These are phyloP conservation scores for Starmera amethionina DNA, from an alignment of 805 yeast genomes.

Conservation along the genomic window DNA sequence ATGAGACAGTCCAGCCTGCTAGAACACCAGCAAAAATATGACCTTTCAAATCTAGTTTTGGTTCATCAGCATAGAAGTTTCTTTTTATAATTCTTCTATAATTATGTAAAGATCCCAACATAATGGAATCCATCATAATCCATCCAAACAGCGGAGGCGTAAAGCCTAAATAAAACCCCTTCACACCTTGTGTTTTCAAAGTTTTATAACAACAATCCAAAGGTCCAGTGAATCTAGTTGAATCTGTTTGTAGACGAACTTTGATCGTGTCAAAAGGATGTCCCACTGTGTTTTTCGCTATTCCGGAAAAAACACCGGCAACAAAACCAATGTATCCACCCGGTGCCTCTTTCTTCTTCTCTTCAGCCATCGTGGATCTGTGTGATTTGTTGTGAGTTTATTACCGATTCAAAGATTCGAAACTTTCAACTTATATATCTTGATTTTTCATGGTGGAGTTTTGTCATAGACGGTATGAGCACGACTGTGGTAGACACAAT, in stretches of 20 bases:
- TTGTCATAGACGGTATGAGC: too few species aligned
- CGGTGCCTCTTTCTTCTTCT: slow-evolving; percentile 4
- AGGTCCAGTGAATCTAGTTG: slow-evolving; percentile 70
- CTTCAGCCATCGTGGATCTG: background rate
- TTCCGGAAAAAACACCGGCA: slow-evolving; percentile 84
- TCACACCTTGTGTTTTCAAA: slow-evolving; percentile 58
- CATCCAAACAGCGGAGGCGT: slow-evolving; percentile 92
- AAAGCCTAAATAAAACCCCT: slow-evolving; percentile 81
- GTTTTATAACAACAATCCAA: slow-evolving; percentile 73
- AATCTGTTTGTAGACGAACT: slow-evolving; percentile 72
- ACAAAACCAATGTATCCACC: slow-evolving; percentile 55
- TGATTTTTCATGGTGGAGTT: too few species aligned
- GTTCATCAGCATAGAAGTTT: slow-evolving; percentile 46
- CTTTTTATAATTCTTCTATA: slow-evolving; percentile 63
- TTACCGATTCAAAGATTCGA: too few species aligned
- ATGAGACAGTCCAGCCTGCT: slow-evolving; percentile 85
- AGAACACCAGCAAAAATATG: slow-evolving; percentile 67
- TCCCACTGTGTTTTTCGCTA: slow-evolving; percentile 81
- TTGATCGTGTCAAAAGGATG: slow-evolving; percentile 91
- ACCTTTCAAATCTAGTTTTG: slow-evolving; percentile 62
- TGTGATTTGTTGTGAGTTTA: too few species aligned
- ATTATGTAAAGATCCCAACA: slow-evolving; percentile 78
- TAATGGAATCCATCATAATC: slow-evolving; percentile 88
- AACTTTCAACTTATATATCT: too few species aligned
- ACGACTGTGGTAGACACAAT: too few species aligned